Base-by-base conservation (phyloP, 805 yeast genomes). In the Lipomyces lipofer region DNA sequence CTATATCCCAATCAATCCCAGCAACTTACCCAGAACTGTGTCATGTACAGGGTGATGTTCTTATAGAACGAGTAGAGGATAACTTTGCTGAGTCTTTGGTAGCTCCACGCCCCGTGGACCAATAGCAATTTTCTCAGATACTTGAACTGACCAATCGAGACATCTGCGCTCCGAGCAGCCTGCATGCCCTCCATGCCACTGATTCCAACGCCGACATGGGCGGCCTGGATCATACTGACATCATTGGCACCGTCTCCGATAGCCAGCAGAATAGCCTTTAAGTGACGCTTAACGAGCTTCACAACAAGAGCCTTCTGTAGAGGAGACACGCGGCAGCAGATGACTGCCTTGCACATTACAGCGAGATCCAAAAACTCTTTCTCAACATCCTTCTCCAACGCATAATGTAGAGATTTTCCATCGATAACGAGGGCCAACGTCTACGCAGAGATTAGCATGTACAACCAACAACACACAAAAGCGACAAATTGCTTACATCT, bases 121-220 rank as follows among this genome's bases (percentile, higher is more conserved):
- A 94, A 76, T 42, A 94, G 73, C 52, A 94, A 73, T 68, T 88
- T 90, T 65, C 83, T 82, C 73, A 94, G 76, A 69, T 81, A 94
- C 68, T 84, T 84, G 78, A 94, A 94, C 69, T 94, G 98, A 0
- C 97, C 98, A 70, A 95, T 89, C 0, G 98, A 90, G 56, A 94
- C 83, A 75, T 94, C 99, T 0, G 99, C 98, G 69, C 95, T 85
- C 69, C 99, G 80, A 0, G 99, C 97, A 9, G 99, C 99, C 72
- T 94, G 99, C 89, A 91, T 90, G 63, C 99, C 99, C 73, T 94
- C 99, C 92, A 90, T 86, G 62, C 99, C 99, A 71, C 95, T 88
- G 59, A 94, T 95, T 68, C 99, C 99, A 22, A 94, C 96, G 59
- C 99, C 99, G 49, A 94, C 97, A 70, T 94, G 98, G 0, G 99